Percentiles rank a stretch among this genome's conserved stretches.
Conservation (phyloP, 768 basidiomycete species). For the Brasilioporus rufonigricans region DNA sequence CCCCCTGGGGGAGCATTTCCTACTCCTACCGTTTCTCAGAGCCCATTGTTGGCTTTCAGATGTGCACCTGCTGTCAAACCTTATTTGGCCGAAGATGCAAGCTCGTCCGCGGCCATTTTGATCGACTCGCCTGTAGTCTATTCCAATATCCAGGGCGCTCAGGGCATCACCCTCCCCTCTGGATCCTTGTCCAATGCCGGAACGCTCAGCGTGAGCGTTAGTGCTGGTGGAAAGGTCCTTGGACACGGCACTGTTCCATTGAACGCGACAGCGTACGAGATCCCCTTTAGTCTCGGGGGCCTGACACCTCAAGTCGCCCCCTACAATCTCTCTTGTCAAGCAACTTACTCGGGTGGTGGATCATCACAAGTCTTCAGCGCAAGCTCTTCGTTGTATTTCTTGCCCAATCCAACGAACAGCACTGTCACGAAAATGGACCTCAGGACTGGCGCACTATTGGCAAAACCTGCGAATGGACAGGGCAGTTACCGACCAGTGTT, state of each 20-base stretch:
- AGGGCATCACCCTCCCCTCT: conserved; percentile 37
- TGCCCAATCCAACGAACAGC: conserved; percentile 46
- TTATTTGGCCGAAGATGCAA: conserved; percentile 53
- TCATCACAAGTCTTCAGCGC: conserved; percentile 44
- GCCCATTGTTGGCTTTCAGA: conserved; percentile 52
- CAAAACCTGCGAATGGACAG: conserved; percentile 47
- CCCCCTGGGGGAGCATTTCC: conserved; percentile 51
- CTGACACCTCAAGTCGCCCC: conserved; percentile 40
- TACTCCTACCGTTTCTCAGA: conserved; percentile 34
- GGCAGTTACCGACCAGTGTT: conserved; percentile 48
- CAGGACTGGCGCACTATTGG: conserved; percentile 53
- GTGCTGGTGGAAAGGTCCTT: conserved; percentile 42
- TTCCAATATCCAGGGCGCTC: conserved; percentile 43
- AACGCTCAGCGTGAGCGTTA: conserved; percentile 42
- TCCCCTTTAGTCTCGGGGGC: conserved; percentile 46
- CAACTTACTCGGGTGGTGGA: conserved; percentile 27
- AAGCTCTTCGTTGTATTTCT: conserved; percentile 42
- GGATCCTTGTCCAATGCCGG: conserved; percentile 27
- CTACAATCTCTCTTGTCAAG: conserved; percentile 31
- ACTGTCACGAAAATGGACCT: conserved; percentile 60
- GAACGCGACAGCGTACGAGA: conserved; percentile 47
- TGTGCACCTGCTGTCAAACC: conserved; percentile 58
- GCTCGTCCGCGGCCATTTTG: conserved; percentile 43
- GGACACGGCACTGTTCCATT: conserved; percentile 47
- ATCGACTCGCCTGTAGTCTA: conserved; percentile 52